phyloP scores from a whole-genome alignment of 176 grass and related monocot species.

The Coix lacrymajobi region DNA sequence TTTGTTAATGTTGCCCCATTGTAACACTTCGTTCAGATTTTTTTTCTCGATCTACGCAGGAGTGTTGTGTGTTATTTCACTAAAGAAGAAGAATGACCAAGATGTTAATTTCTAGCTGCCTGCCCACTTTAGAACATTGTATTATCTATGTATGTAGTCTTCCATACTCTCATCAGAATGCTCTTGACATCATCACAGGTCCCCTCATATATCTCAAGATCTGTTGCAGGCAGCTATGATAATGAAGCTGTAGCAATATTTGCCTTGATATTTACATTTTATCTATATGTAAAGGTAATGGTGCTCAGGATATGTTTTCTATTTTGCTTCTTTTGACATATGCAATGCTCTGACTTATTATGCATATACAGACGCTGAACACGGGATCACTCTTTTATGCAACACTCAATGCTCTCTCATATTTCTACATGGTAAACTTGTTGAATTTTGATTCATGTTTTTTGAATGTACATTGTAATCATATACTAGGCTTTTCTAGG shows the following conservation, averaged over 20 bases:
- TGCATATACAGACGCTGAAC: slow-evolving; percentile 77
- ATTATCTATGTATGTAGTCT: not conserved
- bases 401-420: slow-evolving; percentile 89
- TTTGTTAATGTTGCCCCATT: not conserved
- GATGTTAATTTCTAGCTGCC: slow-evolving; percentile 11
- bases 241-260: slow-evolving; percentile 99
- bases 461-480: slow-evolving; percentile 33
- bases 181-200: slow-evolving; percentile 49
- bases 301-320: not conserved
- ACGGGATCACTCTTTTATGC: slow-evolving; percentile 99
- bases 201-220: slow-evolving; percentile 97
- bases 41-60: too few species aligned
- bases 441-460: slow-evolving; percentile 14
- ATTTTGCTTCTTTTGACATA: slow-evolving; percentile 4
- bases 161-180: slow-evolving; percentile 7
- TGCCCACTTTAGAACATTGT: not conserved
- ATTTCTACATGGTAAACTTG: slow-evolving; percentile 97
- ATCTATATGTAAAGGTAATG: slow-evolving; percentile 98
- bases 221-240: slow-evolving; percentile 99
- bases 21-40: not conserved
- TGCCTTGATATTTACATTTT: slow-evolving; percentile 96
- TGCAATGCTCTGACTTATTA: slow-evolving; percentile 21
- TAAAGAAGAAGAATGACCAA: not conserved
- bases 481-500: slow-evolving; percentile 47
- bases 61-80: too few species aligned